These are phyloP conservation scores for Lachnellula suecica DNA, from an alignment of 2,329 filamentous ascomycete genomes.

Conservation along the genomic window DNA sequence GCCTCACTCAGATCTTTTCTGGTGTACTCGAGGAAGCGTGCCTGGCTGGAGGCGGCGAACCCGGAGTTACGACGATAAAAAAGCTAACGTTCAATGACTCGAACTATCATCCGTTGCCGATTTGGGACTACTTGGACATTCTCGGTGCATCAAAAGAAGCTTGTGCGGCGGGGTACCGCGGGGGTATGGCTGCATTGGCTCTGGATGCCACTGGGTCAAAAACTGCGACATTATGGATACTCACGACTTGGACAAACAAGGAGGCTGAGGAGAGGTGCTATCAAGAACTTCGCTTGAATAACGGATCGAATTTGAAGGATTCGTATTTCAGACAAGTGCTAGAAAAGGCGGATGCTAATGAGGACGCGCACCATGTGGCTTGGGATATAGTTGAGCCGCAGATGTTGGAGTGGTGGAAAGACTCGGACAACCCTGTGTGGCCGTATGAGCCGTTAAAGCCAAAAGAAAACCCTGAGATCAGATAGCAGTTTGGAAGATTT, in stretches of 20 bases:
- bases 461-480: not conserved
- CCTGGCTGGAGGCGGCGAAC: not conserved
- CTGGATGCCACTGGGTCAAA: not conserved
- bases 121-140: not conserved
- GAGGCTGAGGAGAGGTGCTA: not conserved
- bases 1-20: not conserved
- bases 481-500: not conserved
- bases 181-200: not conserved
- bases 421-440: not conserved
- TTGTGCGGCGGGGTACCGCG: not conserved
- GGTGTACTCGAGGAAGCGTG: not conserved
- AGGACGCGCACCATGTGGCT: not conserved
- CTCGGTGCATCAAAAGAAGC: not conserved
- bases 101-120: not conserved
- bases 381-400: not conserved
- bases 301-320: not conserved
- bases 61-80: not conserved
- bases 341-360: not conserved
- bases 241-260: not conserved
- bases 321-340: not conserved
- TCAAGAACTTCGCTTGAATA: not conserved
- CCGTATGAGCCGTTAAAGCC: not conserved
- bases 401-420: not conserved
- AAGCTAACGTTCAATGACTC: constrained; percentile 1
- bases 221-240: not conserved